Evolutionary conservation across 768 basidiomycete genomes (phyloP), one percentile per base, ranked within the genome.

Genomic region (Suillus discolor): DNA sequence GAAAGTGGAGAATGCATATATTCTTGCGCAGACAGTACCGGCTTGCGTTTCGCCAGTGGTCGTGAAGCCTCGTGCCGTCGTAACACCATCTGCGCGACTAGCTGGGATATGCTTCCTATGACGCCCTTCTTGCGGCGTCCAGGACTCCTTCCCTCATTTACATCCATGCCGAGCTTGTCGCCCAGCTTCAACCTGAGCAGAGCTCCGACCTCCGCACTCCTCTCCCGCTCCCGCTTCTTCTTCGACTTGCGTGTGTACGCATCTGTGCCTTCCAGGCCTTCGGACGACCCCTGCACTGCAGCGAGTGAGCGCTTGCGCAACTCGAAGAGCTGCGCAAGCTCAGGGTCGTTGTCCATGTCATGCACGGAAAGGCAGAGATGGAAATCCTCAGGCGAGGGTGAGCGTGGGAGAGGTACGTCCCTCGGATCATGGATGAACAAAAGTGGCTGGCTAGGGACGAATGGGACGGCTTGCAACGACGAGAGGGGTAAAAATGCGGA

Each of bases 181-280:
- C 73, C 78, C 67, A 87, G 70, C 75, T 89, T 89, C 67, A 89
- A 72, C 70, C 85, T 79, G 67, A 90, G 74, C 66, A 89, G 77
- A 41, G 84, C 79, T 11, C 82, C 81, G 13, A 89, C 75, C 77
- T 90, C 89, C 67, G 82, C 81, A 28, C 81, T 80, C 47, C 82
- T 77, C 74, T 87, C 88, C 69, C 83, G 83, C 69, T 85, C 84
- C 60, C 79, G 76, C 73, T 85, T 86, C 67, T 83, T 76, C 68
- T 63, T 72, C 23, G 41, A 12, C 66, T 77, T 81, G 68, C 81
- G 75, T 62, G 81, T 82, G 23, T 39, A 41, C 3, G 39, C 2
- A 2, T 59, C 57, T 41, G 23, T n/a, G 8, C 57, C 42, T 69
- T 83, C 85, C 66, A 77, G 77, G 41, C 79, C 77, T 65, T 73